Percentiles rank a stretch among this genome's conserved stretches.
These are phyloP conservation scores for Penicillium sp. DNA, from an alignment of 2,329 filamentous ascomycete species.

Conservation along the genomic window DNA sequence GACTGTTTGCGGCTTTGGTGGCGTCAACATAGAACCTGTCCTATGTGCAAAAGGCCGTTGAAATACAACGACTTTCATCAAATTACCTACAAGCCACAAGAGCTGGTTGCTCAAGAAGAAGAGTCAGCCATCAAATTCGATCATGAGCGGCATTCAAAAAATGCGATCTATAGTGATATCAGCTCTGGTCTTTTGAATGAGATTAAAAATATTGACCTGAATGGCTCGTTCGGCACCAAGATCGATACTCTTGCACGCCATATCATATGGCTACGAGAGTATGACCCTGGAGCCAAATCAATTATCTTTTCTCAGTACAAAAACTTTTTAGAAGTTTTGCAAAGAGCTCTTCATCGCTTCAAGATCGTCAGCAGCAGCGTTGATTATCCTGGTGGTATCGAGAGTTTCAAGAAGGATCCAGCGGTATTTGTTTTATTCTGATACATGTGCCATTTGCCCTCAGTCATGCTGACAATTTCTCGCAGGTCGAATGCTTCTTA, in stretches of 20 bases:
- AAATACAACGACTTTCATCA: constrained; percentile 71
- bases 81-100: constrained; percentile 77
- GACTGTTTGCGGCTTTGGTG: constrained; percentile 84
- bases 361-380: constrained; percentile 74
- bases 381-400: constrained; percentile 66
- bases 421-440: constrained; percentile 34
- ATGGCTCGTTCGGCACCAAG: constrained; percentile 80
- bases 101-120: constrained; percentile 66
- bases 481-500: constrained; percentile 73
- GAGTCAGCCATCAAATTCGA: constrained; percentile 31
- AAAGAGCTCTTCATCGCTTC: constrained; percentile 67
- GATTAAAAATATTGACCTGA: constrained; percentile 78
- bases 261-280: constrained; percentile 77
- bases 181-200: constrained; percentile 69
- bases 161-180: constrained; percentile 75
- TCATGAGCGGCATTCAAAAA: constrained; percentile 34
- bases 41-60: constrained; percentile 75
- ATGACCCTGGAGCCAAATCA: constrained; percentile 83
- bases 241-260: constrained; percentile 82
- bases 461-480: constrained; percentile 19
- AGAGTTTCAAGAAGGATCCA: constrained; percentile 74
- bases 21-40: constrained; percentile 71
- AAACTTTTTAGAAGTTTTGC: constrained; percentile 75
- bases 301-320: constrained; percentile 93
- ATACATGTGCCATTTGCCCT: not conserved